These are phyloP conservation scores for Phytophthora vignae DNA, from an alignment of 352 stramenopile species.

Conservation along the genomic window DNA sequence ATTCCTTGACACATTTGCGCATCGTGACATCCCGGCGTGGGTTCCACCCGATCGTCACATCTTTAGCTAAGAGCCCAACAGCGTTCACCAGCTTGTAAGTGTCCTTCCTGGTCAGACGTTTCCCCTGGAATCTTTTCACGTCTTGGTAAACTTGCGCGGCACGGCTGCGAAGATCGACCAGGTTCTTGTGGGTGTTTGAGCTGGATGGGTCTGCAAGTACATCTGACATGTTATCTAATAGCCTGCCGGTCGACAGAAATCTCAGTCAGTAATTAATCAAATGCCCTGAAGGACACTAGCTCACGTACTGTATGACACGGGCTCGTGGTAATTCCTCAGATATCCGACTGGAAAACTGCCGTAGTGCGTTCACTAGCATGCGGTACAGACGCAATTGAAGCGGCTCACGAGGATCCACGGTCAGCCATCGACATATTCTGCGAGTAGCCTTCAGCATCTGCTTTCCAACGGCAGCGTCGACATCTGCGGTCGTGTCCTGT, in stretches of 20 bases:
- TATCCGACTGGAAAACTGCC: background rate
- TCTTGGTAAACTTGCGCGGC: background rate
- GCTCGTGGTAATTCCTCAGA: background rate
- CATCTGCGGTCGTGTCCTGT: background rate
- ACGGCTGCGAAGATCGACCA: background rate
- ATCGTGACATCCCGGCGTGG: background rate
- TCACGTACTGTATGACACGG: conserved; percentile 7
- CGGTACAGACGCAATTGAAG: conserved; percentile 1
- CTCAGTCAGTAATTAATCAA: background rate
- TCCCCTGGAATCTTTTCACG: background rate
- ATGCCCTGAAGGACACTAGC: background rate
- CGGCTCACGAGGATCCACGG: conserved; percentile 1
- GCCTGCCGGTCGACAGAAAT: background rate
- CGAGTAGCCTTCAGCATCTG: background rate
- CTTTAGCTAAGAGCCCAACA: background rate
- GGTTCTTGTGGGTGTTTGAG: background rate
- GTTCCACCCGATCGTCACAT: background rate
- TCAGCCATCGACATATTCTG: conserved; percentile 4
- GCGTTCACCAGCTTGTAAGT: background rate
- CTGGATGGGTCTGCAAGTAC: background rate
- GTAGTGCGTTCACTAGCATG: conserved; percentile 13
- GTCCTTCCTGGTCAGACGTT: background rate
- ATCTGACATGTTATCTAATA: background rate
- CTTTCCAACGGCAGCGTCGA: background rate
- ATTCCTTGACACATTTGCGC: background rate